Base-by-base conservation (phyloP, 768 basidiomycete genomes). In the Peribolospora kevripleyi region DNA sequence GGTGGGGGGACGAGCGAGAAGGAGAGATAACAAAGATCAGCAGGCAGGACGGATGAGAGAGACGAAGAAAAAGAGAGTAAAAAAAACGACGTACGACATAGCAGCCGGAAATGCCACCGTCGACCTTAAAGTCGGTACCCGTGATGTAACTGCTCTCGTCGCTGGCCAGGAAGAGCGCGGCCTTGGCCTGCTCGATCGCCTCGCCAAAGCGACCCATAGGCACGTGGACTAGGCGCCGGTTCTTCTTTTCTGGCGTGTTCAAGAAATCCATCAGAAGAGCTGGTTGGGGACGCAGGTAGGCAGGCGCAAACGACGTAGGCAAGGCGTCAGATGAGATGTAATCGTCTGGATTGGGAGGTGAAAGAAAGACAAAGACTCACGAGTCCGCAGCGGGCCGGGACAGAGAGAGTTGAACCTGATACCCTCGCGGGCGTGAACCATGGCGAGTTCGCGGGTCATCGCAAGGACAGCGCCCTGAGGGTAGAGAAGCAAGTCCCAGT, bases 131-230 rank as follows among this genome's bases (percentile, higher is more conserved):
- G 68, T 97, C 54, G 43, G 78, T 49, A 62, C 91, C 90, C 36
- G 88, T 98, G 66, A 95, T 76, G 66, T 91, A 98, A 67, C 84
- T 88, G 62, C 85, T 88, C 52, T 98, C 93, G 67, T 90, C 84
- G 61, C 84, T 85, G 4, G 88, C 93, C 63, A 87, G 70, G 75
- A 97, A 98, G 37, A 95, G 73, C 14, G 86, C 90, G 39, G 78
- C 88, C 64, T 81, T 82, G 6, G 93, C 93, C 57, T 90, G 75
- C 68, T 98, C 93, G 59, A 97, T 73, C 0, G 90, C 93, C 71
- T 95, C 87, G 43, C 91, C 91, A 66, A 98, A 98, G 58, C 91
- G 78, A 58, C 90, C 90, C 85, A 93, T 86, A 1, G 90, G 91
- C 11, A 91, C 76, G 59, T 70, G 69, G 11, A 64, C 53, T 14